phyloP scores from a whole-genome alignment of 2,329 filamentous ascomycete genomes.

The Aspergillus pseudoglaucus region DNA sequence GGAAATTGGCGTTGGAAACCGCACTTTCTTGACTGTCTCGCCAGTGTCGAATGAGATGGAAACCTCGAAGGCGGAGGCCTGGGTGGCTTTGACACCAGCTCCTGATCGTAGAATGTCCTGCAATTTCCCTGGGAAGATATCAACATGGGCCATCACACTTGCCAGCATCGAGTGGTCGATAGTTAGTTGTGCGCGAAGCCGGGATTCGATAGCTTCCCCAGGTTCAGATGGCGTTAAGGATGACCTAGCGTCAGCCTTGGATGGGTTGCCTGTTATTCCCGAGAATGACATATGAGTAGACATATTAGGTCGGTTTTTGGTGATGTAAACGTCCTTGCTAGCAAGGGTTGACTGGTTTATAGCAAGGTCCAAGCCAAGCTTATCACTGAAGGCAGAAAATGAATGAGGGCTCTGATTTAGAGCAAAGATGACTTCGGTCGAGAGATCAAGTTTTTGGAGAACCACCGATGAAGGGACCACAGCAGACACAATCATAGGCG shows the following conservation, averaged over 20 bases:
- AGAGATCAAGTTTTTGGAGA: neutral
- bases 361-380: constrained; percentile 12
- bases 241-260: too few relatives aligned
- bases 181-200: neutral
- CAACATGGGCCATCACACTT: neutral
- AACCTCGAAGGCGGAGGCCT: neutral
- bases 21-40: neutral
- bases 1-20: neutral
- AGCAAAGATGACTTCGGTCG: neutral
- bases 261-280: too few relatives aligned
- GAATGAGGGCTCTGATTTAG: neutral
- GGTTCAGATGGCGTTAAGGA: neutral
- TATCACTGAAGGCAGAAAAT: neutral
- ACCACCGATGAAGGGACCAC: neutral
- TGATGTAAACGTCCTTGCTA: constrained; percentile 19
- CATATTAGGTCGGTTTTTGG: constrained; percentile 20
- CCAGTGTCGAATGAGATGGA: neutral
- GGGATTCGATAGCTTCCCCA: too few relatives aligned
- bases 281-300: constrained; percentile 1
- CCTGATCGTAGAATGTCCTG: neutral
- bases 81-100: neutral
- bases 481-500: constrained; percentile 20
- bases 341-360: constrained; percentile 14
- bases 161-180: neutral
- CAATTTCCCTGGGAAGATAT: neutral